Conservation (phyloP, 257 asterid species). For the Fraxinus pennsylvanica region DNA sequence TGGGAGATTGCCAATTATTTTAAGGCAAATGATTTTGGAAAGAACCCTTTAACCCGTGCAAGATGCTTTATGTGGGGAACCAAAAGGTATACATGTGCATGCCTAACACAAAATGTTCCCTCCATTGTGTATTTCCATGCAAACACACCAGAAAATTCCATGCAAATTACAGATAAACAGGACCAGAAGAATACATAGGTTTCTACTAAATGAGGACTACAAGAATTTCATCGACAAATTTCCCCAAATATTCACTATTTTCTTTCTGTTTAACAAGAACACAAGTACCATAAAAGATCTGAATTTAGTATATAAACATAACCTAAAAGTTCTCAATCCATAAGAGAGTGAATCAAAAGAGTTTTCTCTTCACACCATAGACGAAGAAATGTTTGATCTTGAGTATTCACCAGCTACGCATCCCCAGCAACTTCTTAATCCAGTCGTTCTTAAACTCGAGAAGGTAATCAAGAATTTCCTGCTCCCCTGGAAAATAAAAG, state of each 20-base stretch:
- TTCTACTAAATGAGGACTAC: constrained; percentile 11
- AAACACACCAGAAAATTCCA: not conserved
- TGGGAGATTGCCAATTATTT: constrained; percentile 19
- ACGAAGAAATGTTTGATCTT: not conserved
- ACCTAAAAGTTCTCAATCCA: not conserved
- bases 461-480: constrained; percentile 36
- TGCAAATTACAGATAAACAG: not conserved
- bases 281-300: not conserved
- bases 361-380: not conserved
- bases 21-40: constrained; percentile 27
- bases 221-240: not conserved
- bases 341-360: too few relatives aligned
- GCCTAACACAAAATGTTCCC: constrained; percentile 22
- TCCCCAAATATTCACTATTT: not conserved
- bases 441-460: constrained; percentile 28
- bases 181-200: constrained; percentile 7
- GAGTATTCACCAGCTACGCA: not conserved
- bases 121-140: not conserved
- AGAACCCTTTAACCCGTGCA: constrained; percentile 49
- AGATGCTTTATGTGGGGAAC: constrained; percentile 44
- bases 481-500: constrained; percentile 38
- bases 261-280: not conserved
- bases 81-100: constrained; percentile 41
- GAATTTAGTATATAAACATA: not conserved
- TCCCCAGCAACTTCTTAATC: not conserved